Conservation (phyloP, 139 green algal species). For the Pleodorina starrii region DNA sequence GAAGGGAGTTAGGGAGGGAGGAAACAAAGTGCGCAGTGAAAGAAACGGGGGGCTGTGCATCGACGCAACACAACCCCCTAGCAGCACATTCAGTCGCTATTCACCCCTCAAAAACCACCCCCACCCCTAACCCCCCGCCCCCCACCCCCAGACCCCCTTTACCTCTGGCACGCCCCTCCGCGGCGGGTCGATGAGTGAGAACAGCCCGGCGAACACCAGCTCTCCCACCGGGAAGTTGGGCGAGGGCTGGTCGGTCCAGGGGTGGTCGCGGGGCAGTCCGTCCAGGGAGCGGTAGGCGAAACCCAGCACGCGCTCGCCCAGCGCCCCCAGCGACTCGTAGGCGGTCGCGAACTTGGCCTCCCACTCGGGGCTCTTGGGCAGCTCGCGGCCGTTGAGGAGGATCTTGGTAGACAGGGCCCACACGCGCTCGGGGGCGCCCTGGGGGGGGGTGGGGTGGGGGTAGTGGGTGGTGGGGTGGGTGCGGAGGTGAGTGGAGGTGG, state of each 20-base stretch:
- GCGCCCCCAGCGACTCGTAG: constrained; percentile 76
- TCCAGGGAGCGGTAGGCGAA: constrained; percentile 77
- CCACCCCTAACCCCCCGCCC: no score
- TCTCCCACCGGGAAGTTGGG: constrained; percentile 76
- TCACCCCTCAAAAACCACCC: no score
- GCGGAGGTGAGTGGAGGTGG: no score
- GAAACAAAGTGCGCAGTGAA: neutral
- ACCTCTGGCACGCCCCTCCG: constrained; percentile 80
- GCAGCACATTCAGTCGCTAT: no score
- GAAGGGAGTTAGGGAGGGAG: no score
- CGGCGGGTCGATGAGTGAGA: constrained; percentile 88
- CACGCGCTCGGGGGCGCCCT: constrained; percentile 70
- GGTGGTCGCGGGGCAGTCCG: constrained; percentile 59
- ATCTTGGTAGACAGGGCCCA: constrained; percentile 62
- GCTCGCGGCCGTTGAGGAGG: constrained; percentile 64
- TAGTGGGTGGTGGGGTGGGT: no score
- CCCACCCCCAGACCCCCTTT: neutral
- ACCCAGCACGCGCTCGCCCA: constrained; percentile 84
- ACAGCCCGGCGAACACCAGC: constrained; percentile 84
- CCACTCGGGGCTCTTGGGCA: constrained; percentile 68
- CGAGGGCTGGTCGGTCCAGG: constrained; percentile 75
- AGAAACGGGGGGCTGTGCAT: neutral
- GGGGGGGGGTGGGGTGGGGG: no score
- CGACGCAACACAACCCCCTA: no score
- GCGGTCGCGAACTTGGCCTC: constrained; percentile 63